phyloP scores from a whole-genome alignment of 768 basidiomycete genomes.

The Trametes cingulata region DNA sequence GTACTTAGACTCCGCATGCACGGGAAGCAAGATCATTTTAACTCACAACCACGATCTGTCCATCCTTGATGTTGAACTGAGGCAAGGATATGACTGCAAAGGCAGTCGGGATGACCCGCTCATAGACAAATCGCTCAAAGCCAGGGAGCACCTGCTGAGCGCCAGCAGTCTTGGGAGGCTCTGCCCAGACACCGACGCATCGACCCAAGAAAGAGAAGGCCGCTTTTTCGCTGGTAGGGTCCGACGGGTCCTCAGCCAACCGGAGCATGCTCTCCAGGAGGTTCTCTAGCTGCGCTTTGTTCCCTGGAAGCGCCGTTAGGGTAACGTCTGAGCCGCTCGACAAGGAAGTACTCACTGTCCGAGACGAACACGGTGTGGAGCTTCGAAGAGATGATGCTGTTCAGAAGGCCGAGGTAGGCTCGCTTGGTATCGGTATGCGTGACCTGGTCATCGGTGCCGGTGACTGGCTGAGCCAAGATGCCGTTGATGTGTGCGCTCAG shows the following conservation, averaged over 20 bases:
- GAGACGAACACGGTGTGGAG: slow-evolving; percentile 86
- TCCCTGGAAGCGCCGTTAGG: slow-evolving; percentile 42
- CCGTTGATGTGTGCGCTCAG: slow-evolving; percentile 80
- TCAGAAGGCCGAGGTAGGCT: slow-evolving; percentile 83
- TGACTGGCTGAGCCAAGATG: slow-evolving; percentile 76
- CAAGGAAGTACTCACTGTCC: slow-evolving; percentile 60
- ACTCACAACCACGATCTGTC: slow-evolving; percentile 79
- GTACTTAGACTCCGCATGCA: neutral
- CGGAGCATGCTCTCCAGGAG: slow-evolving; percentile 74
- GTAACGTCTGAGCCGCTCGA: neutral
- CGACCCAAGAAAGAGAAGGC: slow-evolving; percentile 79
- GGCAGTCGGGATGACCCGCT: slow-evolving; percentile 75
- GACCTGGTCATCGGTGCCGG: slow-evolving; percentile 85
- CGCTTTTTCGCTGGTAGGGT: slow-evolving; percentile 73
- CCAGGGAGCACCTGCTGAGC: slow-evolving; percentile 53
- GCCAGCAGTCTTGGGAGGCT: slow-evolving; percentile 39
- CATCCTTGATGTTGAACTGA: slow-evolving; percentile 87
- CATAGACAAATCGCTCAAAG: slow-evolving; percentile 91
- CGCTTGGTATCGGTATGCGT: slow-evolving; percentile 82
- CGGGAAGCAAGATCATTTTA: neutral
- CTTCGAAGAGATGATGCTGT: slow-evolving; percentile 77
- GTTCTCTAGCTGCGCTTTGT: slow-evolving; percentile 65
- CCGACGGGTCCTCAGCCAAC: slow-evolving; percentile 74
- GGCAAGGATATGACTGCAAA: slow-evolving; percentile 80
- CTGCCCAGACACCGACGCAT: slow-evolving; percentile 70